phyloP scores from a whole-genome alignment of 192 early-diverging fungal genomes.

The Jimgerdemannia flammicorona region DNA sequence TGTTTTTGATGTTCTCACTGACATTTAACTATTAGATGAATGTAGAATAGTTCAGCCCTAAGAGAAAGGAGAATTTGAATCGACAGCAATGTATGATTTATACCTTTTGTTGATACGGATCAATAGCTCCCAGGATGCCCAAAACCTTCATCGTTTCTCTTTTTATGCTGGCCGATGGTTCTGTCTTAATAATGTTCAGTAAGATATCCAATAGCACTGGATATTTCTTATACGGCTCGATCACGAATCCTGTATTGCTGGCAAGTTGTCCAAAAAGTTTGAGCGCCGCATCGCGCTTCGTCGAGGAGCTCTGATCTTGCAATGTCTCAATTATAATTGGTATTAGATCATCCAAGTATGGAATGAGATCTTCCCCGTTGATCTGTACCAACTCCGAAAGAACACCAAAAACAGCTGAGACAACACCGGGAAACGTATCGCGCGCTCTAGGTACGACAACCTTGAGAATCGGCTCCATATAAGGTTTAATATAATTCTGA shows the following conservation, averaged over 20 bases:
- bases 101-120: no score
- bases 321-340: slow-evolving; percentile 86
- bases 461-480: slow-evolving; percentile 83
- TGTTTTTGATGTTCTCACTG: no score
- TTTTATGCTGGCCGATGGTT: slow-evolving; percentile 67
- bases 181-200: slow-evolving; percentile 78
- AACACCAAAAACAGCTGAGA: slow-evolving; percentile 72
- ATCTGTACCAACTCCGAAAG: slow-evolving; percentile 79
- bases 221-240: slow-evolving; percentile 86
- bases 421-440: slow-evolving; percentile 74
- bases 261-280: slow-evolving; percentile 82
- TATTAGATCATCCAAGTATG: slow-evolving; percentile 78
- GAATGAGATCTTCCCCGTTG: slow-evolving; percentile 76
- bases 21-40: no score
- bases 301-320: slow-evolving; percentile 78
- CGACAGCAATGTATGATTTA: no score
- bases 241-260: slow-evolving; percentile 83
- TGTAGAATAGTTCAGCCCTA: no score
- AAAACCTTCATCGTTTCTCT: slow-evolving; percentile 85
- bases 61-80: no score
- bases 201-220: slow-evolving; percentile 79
- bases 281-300: slow-evolving; percentile 85
- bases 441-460: slow-evolving; percentile 80
- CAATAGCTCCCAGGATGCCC: slow-evolving; percentile 88
- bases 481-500: slow-evolving; percentile 82